These are phyloP conservation scores for Centrapalus pauciflorus DNA, from an alignment of 129 eudicot species.

Conservation along the genomic window DNA sequence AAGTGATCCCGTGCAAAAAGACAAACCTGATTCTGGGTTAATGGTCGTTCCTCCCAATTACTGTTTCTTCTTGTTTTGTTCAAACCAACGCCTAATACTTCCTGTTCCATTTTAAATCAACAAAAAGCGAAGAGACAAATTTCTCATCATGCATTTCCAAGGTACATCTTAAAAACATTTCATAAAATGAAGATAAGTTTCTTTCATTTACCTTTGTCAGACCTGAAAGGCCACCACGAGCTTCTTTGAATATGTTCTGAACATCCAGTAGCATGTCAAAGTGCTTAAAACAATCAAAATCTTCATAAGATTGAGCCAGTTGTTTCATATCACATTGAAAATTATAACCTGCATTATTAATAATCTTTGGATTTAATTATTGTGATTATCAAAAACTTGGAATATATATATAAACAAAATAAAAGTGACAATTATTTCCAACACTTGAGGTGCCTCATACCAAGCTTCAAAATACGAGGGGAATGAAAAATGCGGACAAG, in stretches of 20 bases:
- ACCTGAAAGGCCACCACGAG: constrained; percentile 85
- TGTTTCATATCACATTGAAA: constrained; percentile 85
- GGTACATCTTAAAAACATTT: background rate
- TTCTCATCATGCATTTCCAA: background rate
- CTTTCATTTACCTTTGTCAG: constrained; percentile 63
- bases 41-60: constrained; percentile 96
- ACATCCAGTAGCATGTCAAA: constrained; percentile 94
- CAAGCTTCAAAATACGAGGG: constrained; percentile 82
- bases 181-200: background rate
- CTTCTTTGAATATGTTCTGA: constrained; percentile 83
- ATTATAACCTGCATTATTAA: constrained; percentile 64
- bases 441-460: constrained; percentile 35
- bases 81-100: constrained; percentile 77
- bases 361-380: background rate
- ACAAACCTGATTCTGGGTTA: constrained; percentile 63
- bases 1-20: background rate
- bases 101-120: constrained; percentile 37
- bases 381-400: background rate
- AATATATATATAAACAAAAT: background rate
- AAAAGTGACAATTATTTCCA: background rate
- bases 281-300: constrained; percentile 69
- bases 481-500: constrained; percentile 73
- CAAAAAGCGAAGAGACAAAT: background rate
- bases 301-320: constrained; percentile 65
- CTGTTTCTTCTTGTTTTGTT: constrained; percentile 94